Evolutionary conservation across 768 basidiomycete genomes (phyloP).

Genomic region (Tricholoma hemisulphureum): DNA sequence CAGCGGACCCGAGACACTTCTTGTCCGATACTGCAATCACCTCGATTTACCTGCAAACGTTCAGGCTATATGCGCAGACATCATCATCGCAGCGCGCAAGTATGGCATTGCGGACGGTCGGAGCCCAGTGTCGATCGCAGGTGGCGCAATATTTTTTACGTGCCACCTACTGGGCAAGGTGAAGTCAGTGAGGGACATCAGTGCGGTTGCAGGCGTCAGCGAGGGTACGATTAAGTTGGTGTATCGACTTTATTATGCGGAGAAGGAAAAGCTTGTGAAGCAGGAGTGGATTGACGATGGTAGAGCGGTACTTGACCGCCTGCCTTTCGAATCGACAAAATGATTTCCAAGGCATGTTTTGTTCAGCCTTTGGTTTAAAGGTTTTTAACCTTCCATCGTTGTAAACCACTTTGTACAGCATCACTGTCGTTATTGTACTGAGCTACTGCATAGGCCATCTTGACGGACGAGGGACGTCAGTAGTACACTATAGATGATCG

Average conservation of each 20-base stretch:
- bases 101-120: slow-evolving; percentile 91
- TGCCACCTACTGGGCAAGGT: slow-evolving; percentile 74
- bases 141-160: slow-evolving; percentile 93
- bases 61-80: slow-evolving; percentile 79
- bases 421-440: not conserved
- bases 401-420: not conserved
- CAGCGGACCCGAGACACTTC: slow-evolving; percentile 78
- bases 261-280: slow-evolving; percentile 78
- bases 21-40: slow-evolving; percentile 93
- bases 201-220: slow-evolving; percentile 87
- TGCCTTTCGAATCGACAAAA: slow-evolving; percentile 42
- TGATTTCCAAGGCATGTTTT: slow-evolving; percentile 13
- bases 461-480: too few relatives aligned
- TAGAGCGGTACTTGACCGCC: slow-evolving; percentile 54
- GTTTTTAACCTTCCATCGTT: not conserved
- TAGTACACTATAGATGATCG: too few relatives aligned
- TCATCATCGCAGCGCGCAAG: slow-evolving; percentile 76
- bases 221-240: slow-evolving; percentile 94
- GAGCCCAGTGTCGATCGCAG: slow-evolving; percentile 97
- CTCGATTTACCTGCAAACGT: slow-evolving; percentile 81
- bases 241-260: slow-evolving; percentile 73
- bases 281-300: slow-evolving; percentile 83
- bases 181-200: slow-evolving; percentile 83
- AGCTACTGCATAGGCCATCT: too few relatives aligned
- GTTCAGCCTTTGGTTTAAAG: slow-evolving; percentile 1